A percentile compares a stretch with the other conserved stretches of the same genome.
phyloP scores from a whole-genome alignment of 257 asterid genomes.

The Salvia miltiorrhiza region DNA sequence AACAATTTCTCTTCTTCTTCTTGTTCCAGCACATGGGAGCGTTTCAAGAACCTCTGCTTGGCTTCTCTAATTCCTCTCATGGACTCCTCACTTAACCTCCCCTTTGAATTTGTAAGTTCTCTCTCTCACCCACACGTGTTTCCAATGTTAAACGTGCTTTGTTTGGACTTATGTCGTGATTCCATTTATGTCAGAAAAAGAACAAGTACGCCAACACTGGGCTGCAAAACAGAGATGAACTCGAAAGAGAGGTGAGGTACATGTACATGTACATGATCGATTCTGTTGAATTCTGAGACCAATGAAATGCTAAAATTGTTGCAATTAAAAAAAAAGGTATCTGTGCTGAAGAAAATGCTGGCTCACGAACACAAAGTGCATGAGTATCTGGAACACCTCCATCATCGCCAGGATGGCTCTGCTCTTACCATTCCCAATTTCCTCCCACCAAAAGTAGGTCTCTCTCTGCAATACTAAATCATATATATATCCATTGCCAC shows the following conservation, averaged over 20 bases:
- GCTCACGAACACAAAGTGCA: conserved; percentile 69
- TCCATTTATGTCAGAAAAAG: conserved; percentile 37
- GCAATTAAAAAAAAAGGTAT: conserved; percentile 43
- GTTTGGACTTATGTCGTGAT: too few species aligned
- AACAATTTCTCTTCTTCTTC: not conserved
- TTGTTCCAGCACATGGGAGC: conserved; percentile 17
- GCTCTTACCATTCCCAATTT: conserved; percentile 53
- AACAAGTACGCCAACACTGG: conserved; percentile 32
- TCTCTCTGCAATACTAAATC: not conserved
- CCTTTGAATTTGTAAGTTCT: conserved; percentile 38
- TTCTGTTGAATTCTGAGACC: not conserved
- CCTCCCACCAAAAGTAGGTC: conserved; percentile 67
- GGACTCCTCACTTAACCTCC: conserved; percentile 25
- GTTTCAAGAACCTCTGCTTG: conserved; percentile 20
- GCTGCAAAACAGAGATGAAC: conserved; percentile 60
- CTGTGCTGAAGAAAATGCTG: conserved; percentile 66
- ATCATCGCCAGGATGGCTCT: conserved; percentile 43
- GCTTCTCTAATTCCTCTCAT: conserved; percentile 32
- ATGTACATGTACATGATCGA: too few species aligned
- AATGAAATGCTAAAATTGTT: not conserved
- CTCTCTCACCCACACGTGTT: not conserved
- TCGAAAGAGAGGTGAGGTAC: conserved; percentile 72
- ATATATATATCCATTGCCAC: too few species aligned
- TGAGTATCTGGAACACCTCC: conserved; percentile 52
- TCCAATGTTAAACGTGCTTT: too few species aligned